Evolutionary conservation across 306 rosid species (phyloP).

Genomic region (Inga oerstediana): DNA sequence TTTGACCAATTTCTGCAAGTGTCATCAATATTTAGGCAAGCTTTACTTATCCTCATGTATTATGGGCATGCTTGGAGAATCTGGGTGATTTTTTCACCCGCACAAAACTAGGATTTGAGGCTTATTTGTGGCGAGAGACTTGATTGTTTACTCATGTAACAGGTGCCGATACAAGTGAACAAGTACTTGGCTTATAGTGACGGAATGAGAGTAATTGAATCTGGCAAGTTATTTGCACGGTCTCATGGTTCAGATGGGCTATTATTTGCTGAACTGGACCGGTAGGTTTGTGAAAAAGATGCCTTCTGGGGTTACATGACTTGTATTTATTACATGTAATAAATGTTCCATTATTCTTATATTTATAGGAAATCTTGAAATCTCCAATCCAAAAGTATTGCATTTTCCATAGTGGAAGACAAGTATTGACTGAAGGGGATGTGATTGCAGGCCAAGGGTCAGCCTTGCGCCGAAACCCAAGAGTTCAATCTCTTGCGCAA

Average conservation of each 20-base stretch:
- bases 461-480: slow-evolving; percentile 80
- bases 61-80: slow-evolving; percentile 18
- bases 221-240: slow-evolving; percentile 67
- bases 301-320: neutral
- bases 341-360: neutral
- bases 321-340: neutral
- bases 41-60: slow-evolving; percentile 6
- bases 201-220: slow-evolving; percentile 89
- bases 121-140: slow-evolving; percentile 7
- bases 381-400: neutral
- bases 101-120: neutral
- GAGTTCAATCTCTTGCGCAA: slow-evolving; percentile 86
- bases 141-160: neutral
- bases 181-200: slow-evolving; percentile 86
- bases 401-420: slow-evolving; percentile 6
- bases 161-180: slow-evolving; percentile 98
- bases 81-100: slow-evolving; percentile 5
- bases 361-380: slow-evolving; percentile 11
- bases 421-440: slow-evolving; percentile 20
- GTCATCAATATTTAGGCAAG: neutral
- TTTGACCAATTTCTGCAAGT: neutral
- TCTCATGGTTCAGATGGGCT: slow-evolving; percentile 73
- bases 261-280: slow-evolving; percentile 80
- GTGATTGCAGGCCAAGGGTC: slow-evolving; percentile 78
- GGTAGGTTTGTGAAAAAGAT: slow-evolving; percentile 41